Percentiles rank a stretch among this genome's conserved stretches.
Evolutionary conservation across 1,284 basidiomycete genomes (phyloP).

Genomic region (Leccinum subrobustum): DNA sequence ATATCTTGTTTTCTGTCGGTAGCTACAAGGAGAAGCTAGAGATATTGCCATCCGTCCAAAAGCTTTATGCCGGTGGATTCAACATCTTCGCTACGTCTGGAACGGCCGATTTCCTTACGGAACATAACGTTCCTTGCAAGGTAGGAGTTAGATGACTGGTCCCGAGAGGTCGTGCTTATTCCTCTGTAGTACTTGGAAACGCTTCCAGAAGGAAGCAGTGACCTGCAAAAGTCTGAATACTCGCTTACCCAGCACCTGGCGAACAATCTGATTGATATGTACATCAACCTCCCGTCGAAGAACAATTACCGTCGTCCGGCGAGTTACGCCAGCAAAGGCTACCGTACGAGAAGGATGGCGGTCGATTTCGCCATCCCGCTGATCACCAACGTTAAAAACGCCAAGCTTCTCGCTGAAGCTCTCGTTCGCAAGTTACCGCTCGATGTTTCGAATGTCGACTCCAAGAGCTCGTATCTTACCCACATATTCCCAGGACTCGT

Average conservation of each 20-base stretch:
- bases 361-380: slow-evolving; percentile 98
- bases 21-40: slow-evolving; percentile 98
- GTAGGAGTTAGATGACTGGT: slow-evolving; percentile 37
- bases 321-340: slow-evolving; percentile 96
- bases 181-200: slow-evolving; percentile 82
- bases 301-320: slow-evolving; percentile 98
- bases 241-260: slow-evolving; percentile 93
- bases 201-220: slow-evolving; percentile 70
- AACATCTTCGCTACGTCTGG: slow-evolving; percentile 97
- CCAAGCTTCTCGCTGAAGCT: slow-evolving; percentile 95
- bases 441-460: slow-evolving; percentile 79
- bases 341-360: slow-evolving; percentile 97
- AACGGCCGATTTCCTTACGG: slow-evolving; percentile 92
- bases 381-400: slow-evolving; percentile 99
- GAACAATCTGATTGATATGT: slow-evolving; percentile 97
- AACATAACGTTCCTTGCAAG: slow-evolving; percentile 85
- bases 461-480: slow-evolving; percentile 91
- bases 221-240: slow-evolving; percentile 92
- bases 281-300: slow-evolving; percentile 98
- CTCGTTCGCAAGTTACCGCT: slow-evolving; percentile 87
- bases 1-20: slow-evolving; percentile 91
- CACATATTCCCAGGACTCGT: slow-evolving; percentile 92
- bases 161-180: slow-evolving; percentile 6
- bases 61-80: slow-evolving; percentile 91
- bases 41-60: slow-evolving; percentile 94